These are phyloP conservation scores for Vanrija sp. DNA, from an alignment of 1,284 basidiomycete species.

Conservation along the genomic window DNA sequence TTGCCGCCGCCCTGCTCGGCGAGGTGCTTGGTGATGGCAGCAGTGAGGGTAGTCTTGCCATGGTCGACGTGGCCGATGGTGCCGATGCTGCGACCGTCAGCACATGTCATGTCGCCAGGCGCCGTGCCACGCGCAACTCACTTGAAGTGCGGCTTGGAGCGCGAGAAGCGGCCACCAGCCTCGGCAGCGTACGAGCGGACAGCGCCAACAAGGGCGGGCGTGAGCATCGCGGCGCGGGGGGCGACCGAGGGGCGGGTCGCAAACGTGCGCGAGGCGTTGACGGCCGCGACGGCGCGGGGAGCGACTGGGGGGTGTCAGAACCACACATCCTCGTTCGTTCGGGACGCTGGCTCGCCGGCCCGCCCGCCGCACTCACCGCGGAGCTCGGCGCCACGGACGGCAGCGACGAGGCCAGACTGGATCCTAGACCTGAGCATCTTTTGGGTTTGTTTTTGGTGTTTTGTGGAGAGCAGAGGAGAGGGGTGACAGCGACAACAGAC, in stretches of 20 bases:
- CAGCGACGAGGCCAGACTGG: constrained; percentile 23
- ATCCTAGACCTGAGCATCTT: constrained; percentile 37
- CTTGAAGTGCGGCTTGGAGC: constrained; percentile 92
- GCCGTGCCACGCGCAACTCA: constrained; percentile 13
- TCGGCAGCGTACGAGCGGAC: constrained; percentile 57
- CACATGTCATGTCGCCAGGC: background rate
- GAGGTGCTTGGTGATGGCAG: constrained; percentile 96
- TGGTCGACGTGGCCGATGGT: constrained; percentile 92
- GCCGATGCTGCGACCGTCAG: constrained; percentile 59
- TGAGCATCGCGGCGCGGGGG: constrained; percentile 13
- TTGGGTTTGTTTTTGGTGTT: background rate
- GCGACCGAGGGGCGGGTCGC: constrained; percentile 10
- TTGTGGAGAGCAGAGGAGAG: no score
- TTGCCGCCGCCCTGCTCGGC: constrained; percentile 76
- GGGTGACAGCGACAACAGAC: no score
- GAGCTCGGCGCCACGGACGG: constrained; percentile 27
- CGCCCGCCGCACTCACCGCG: constrained; percentile 19
- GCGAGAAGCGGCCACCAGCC: constrained; percentile 65
- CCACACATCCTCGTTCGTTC: no score
- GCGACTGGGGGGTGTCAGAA: background rate
- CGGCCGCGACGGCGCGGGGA: constrained; percentile 8
- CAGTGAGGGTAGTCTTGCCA: constrained; percentile 93
- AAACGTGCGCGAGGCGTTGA: constrained; percentile 11
- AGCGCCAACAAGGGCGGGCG: constrained; percentile 8
- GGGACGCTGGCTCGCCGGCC: no score